Percentiles rank a stretch among this genome's conserved stretches.
These are phyloP conservation scores for Neofusicoccum cordaticola DNA, from an alignment of 2,329 filamentous ascomycete genomes.

Conservation along the genomic window DNA sequence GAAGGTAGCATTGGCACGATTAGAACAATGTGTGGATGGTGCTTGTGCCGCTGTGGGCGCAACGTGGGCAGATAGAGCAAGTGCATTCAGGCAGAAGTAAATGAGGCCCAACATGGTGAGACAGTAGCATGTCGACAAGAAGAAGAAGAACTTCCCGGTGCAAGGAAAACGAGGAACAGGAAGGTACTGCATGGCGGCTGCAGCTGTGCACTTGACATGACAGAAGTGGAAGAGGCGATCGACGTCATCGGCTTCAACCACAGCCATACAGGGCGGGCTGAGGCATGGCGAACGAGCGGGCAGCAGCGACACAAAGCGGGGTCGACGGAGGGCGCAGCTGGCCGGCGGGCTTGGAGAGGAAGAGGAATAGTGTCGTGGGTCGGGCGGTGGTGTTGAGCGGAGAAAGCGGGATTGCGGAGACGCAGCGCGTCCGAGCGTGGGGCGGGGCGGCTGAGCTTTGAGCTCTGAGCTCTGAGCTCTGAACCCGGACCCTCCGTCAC, in stretches of 20 bases:
- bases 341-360: background rate
- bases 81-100: background rate
- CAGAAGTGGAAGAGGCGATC: background rate
- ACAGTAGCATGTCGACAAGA: too few relatives aligned
- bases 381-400: too few relatives aligned
- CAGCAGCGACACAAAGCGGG: background rate
- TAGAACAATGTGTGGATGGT: conserved; percentile 21
- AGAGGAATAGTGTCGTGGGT: background rate
- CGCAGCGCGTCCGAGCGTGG: background rate
- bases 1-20: conserved; percentile 28
- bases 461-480: too few relatives aligned
- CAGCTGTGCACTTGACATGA: background rate
- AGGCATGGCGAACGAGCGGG: background rate
- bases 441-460: too few relatives aligned
- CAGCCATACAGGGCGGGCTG: background rate
- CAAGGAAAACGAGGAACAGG: background rate
- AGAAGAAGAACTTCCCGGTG: background rate
- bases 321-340: background rate
- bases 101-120: background rate
- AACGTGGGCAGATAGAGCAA: background rate
- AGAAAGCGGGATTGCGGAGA: background rate
- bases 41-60: background rate
- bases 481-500: too few relatives aligned
- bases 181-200: background rate
- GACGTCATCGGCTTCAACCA: background rate